Evolutionary conservation across 257 asterid species (phyloP).

Genomic region (Jasminum sambac): DNA sequence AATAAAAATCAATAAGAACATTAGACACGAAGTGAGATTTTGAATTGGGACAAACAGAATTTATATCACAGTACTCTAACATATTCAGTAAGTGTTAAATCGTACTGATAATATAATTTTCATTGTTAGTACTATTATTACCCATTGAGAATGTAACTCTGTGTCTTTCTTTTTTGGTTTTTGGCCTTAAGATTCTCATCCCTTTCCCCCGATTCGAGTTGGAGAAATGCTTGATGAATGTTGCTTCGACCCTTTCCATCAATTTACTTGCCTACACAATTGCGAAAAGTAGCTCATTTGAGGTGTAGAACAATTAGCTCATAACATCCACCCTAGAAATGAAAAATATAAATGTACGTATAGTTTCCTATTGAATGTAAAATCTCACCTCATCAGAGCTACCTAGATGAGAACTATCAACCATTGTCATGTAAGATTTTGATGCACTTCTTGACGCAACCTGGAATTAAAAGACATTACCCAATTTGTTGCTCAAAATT

Average conservation of each 20-base stretch:
- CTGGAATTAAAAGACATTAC: slow-evolving; percentile 26
- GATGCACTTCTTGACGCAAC: slow-evolving; percentile 48
- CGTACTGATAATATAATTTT: too few species aligned
- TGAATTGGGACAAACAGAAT: too few species aligned
- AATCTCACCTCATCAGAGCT: slow-evolving; percentile 56
- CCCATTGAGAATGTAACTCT: slow-evolving; percentile 48
- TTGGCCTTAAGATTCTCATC: slow-evolving; percentile 50
- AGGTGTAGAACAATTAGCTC: too few species aligned
- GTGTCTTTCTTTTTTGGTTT: slow-evolving; percentile 42
- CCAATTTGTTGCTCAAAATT: neutral
- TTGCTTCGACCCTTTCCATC: slow-evolving; percentile 56
- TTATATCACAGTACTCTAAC: too few species aligned
- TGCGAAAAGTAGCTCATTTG: slow-evolving; percentile 8
- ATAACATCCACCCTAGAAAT: slow-evolving; percentile 1
- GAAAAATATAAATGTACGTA: slow-evolving; percentile 39
- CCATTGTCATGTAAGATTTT: slow-evolving; percentile 49
- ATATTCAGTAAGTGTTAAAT: too few species aligned
- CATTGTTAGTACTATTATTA: slow-evolving; percentile 2
- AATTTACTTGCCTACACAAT: slow-evolving; percentile 39
- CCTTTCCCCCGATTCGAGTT: slow-evolving; percentile 52
- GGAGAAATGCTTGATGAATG: slow-evolving; percentile 56
- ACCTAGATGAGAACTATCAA: slow-evolving; percentile 53
- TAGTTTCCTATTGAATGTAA: neutral
- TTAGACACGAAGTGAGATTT: too few species aligned
- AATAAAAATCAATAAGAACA: too few species aligned